These are phyloP conservation scores for Chrysanthemum lavandulifolium DNA, from an alignment of 129 eudicot species.

Conservation along the genomic window DNA sequence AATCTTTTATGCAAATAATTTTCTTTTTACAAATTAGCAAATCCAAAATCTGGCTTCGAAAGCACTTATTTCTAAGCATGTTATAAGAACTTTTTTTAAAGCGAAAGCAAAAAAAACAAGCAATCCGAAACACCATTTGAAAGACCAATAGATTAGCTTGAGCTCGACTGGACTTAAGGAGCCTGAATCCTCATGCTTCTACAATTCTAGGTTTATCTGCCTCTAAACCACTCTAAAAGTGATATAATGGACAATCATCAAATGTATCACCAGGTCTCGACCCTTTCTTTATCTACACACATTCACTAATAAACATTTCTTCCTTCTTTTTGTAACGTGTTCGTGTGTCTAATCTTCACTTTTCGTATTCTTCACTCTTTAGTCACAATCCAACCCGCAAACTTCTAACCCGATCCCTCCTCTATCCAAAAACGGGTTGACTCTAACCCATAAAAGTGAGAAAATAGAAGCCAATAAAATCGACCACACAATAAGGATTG, in stretches of 20 bases:
- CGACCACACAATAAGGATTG: constrained; percentile 16
- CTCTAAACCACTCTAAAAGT: too few species aligned
- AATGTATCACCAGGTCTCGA: constrained; percentile 36
- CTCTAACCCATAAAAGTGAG: constrained; percentile 78
- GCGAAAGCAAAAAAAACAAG: too few species aligned
- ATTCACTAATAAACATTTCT: constrained; percentile 35
- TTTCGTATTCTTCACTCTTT: constrained; percentile 23
- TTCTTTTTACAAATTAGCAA: too few species aligned
- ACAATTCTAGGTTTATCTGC: too few species aligned
- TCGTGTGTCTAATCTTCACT: not conserved
- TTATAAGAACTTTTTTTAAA: too few species aligned
- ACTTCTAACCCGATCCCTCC: constrained; percentile 72
- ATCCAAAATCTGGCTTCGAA: too few species aligned
- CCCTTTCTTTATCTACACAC: constrained; percentile 55
- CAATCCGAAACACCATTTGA: too few species aligned
- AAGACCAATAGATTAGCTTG: too few species aligned
- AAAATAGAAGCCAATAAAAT: constrained; percentile 73
- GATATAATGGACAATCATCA: constrained; percentile 26
- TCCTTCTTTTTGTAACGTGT: constrained; percentile 11
- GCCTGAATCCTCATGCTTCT: too few species aligned
- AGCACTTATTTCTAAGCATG: too few species aligned
- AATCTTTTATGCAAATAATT: too few species aligned
- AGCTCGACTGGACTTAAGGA: too few species aligned
- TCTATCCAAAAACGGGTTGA: constrained; percentile 62
- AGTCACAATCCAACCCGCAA: constrained; percentile 77